Base-by-base conservation (phyloP, 2,329 filamentous ascomycete species). In the Pseudodiploospora longispora region DNA sequence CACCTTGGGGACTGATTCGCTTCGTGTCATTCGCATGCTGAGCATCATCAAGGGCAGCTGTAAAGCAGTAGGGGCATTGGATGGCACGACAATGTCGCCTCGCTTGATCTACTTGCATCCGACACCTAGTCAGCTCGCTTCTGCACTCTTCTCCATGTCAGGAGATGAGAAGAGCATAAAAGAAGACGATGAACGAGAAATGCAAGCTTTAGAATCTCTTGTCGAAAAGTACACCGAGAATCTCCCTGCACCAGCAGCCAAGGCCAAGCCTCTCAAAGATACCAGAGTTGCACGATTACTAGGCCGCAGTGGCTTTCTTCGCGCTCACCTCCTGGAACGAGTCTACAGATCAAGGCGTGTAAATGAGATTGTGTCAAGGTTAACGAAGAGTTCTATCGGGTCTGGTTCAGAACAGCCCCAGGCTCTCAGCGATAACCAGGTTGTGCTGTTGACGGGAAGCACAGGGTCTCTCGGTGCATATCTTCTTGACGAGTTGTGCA, bases 401-500 rank as follows among this genome's bases (percentile, higher is more conserved):
- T 19, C 19, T 19, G 3, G 19, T 19, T 19, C 19, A 19, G 19
- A 19, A 19, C 56, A 60, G 31, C 51, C 57, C 2, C 42, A 52
- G n/a, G 54, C 61, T 1, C 43, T 49, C 4, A 44, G 52, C 9
- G 51, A 65, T 44, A 44, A 59, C 43, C 50, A 68, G 49, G 88
- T 83, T 0, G 73, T 93, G 8, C 83, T 95, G 60, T 67, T 95
- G 6, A 95, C 89, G 2, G 90, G 90, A 27, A 87, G 85, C 4
- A 95, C 90, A 5, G 90, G 90, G 2, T 95, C 95, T 66, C 66
- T 96, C 12, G 90, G 89, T 10, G 78, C 86, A 0, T 93, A 89
- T 57, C 71, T 95, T 3, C 60, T 72, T 6, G 59, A 66, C 27
- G 48, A 59, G 59, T 28, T 68, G 7, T 58, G 61, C 41, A 39